phyloP scores from a whole-genome alignment of 345 rosid species.

The Citropsis articulata region DNA sequence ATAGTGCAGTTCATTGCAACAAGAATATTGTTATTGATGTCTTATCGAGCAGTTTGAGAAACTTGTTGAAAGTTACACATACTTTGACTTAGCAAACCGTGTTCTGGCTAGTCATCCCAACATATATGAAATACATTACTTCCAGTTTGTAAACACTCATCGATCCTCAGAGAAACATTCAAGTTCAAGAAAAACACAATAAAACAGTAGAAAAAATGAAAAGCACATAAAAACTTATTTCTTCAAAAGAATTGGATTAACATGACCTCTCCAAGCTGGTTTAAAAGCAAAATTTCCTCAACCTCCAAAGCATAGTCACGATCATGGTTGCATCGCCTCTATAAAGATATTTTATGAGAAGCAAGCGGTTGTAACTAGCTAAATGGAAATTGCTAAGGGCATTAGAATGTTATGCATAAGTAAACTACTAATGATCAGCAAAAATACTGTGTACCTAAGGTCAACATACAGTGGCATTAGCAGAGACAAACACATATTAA shows the following conservation, averaged over 20 bases:
- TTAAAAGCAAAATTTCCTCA: not conserved
- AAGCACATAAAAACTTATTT: not conserved
- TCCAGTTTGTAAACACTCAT: not conserved
- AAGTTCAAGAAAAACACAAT: not conserved
- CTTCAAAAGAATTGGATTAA: not conserved
- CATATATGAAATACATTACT: not conserved
- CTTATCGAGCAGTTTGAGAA: not conserved
- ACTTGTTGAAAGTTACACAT: not conserved
- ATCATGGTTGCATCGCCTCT: not conserved
- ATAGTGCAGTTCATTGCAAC: too few species aligned
- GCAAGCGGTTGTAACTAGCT: not conserved
- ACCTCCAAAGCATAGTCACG: too few species aligned
- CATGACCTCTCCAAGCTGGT: not conserved
- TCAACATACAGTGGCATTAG: not conserved
- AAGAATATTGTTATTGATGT: not conserved
- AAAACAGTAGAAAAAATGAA: not conserved
- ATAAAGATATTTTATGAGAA: not conserved
- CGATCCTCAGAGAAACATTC: not conserved
- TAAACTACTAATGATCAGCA: not conserved
- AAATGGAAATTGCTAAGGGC: not conserved
- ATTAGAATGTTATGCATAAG: not conserved
- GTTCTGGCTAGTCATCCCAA: not conserved
- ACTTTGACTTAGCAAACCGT: not conserved
- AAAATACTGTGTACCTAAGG: not conserved
- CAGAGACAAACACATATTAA: slow-evolving; percentile 1